These are phyloP conservation scores for Asterochloris sp. DNA, from an alignment of 139 green algal species.

Conservation along the genomic window DNA sequence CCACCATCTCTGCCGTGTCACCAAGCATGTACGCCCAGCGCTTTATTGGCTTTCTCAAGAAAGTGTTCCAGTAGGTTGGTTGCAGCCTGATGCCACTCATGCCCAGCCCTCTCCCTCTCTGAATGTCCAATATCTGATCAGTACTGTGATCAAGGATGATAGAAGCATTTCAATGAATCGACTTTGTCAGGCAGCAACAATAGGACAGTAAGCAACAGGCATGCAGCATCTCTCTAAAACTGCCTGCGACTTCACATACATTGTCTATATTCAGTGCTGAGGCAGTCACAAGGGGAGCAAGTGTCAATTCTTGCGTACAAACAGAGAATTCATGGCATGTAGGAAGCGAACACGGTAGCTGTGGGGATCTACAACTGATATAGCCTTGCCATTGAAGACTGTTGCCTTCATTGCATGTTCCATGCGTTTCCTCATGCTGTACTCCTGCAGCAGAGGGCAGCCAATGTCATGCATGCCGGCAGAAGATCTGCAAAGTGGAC, in stretches of 20 bases:
- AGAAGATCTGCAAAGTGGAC: too few relatives aligned
- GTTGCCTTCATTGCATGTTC: constrained; percentile 62
- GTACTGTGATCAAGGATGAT: too few relatives aligned
- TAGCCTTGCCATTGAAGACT: constrained; percentile 40
- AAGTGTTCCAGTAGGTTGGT: constrained; percentile 35
- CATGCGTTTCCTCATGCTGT: constrained; percentile 57
- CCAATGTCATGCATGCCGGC: neutral
- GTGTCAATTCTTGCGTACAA: constrained; percentile 20
- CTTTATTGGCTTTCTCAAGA: constrained; percentile 70
- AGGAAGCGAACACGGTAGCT: constrained; percentile 53
- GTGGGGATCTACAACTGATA: constrained; percentile 55
- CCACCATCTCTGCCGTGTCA: constrained; percentile 75
- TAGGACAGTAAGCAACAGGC: too few relatives aligned
- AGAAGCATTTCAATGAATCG: too few relatives aligned
- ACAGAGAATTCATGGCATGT: constrained; percentile 30
- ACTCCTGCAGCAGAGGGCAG: constrained; percentile 38
- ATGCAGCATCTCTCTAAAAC: too few relatives aligned
- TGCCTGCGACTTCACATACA: too few relatives aligned
- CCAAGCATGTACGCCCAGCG: constrained; percentile 71
- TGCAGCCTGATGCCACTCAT: neutral
- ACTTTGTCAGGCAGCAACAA: too few relatives aligned
- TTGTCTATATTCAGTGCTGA: too few relatives aligned
- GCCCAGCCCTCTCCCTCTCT: too few relatives aligned
- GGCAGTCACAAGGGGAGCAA: too few relatives aligned
- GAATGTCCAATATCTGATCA: too few relatives aligned